Evolutionary conservation across 441 rosid species (phyloP).

Genomic region (Populus hybrid): DNA sequence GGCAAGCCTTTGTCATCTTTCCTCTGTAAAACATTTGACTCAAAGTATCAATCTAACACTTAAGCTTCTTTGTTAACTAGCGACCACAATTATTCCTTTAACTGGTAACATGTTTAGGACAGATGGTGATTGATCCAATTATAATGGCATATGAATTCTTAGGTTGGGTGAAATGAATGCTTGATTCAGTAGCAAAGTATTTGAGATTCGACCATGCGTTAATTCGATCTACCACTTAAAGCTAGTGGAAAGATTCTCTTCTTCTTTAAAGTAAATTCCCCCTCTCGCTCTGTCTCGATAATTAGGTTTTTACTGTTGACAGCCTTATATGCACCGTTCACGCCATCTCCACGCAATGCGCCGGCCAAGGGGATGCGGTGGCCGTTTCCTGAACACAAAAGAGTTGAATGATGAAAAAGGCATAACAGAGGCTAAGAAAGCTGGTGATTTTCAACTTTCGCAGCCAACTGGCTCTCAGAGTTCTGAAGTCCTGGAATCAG

Average conservation of each 20-base stretch:
- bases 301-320: slow-evolving; percentile 20
- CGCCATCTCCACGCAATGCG: slow-evolving; percentile 94
- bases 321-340: slow-evolving; percentile 89
- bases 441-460: slow-evolving; percentile 12
- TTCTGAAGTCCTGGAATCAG: slow-evolving; percentile 76
- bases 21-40: neutral
- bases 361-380: slow-evolving; percentile 86
- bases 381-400: slow-evolving; percentile 79
- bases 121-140: neutral
- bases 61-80: neutral
- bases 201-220: neutral
- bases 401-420: slow-evolving; percentile 21
- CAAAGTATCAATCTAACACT: neutral
- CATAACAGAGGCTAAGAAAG: slow-evolving; percentile 32
- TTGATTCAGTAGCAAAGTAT: neutral
- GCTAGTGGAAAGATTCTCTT: neutral
- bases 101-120: neutral
- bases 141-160: neutral
- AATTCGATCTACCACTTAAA: neutral
- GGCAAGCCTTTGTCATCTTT: neutral
- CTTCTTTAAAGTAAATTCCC: neutral
- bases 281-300: neutral
- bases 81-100: neutral
- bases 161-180: neutral
- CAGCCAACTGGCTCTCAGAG: slow-evolving; percentile 63